These are phyloP conservation scores for Aspergillus puulaauensis DNA, from an alignment of 2,329 filamentous ascomycete genomes.

Conservation along the genomic window DNA sequence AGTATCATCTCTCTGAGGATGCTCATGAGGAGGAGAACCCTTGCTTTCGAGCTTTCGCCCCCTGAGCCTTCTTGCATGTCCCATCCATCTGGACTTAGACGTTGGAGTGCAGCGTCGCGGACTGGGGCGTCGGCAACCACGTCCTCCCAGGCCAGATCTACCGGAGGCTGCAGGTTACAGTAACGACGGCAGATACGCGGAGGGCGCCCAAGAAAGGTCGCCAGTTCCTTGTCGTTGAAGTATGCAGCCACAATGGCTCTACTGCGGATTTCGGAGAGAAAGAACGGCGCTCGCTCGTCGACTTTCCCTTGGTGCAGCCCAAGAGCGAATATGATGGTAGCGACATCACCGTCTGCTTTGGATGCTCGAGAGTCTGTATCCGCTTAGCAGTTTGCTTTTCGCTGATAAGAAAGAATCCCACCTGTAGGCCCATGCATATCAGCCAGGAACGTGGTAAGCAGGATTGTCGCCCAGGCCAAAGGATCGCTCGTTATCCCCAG, in stretches of 20 bases:
- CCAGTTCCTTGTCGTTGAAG: slow-evolving; percentile 45
- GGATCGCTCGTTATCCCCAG: slow-evolving; percentile 19
- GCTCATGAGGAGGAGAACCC: too few species aligned
- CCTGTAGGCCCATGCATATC: slow-evolving; percentile 16
- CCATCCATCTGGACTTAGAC: slow-evolving; percentile 23
- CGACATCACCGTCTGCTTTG: slow-evolving; percentile 45
- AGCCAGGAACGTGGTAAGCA: slow-evolving; percentile 14
- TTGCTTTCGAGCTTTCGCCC: too few species aligned
- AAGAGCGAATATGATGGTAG: slow-evolving; percentile 43
- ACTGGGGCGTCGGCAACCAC: slow-evolving; percentile 11
- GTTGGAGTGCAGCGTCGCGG: slow-evolving; percentile 11
- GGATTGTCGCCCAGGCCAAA: slow-evolving; percentile 15
- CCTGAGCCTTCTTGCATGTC: slow-evolving; percentile 8
- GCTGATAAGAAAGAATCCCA: neutral
- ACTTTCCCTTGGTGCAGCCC: slow-evolving; percentile 42
- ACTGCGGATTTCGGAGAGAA: slow-evolving; percentile 37
- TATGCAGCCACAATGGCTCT: slow-evolving; percentile 41
- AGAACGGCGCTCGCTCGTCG: slow-evolving; percentile 25
- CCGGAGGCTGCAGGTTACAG: slow-evolving; percentile 25
- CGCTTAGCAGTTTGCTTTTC: neutral
- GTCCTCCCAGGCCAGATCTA: slow-evolving; percentile 24
- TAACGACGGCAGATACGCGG: slow-evolving; percentile 42
- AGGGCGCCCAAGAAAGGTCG: slow-evolving; percentile 48
- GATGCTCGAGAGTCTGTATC: slow-evolving; percentile 43
- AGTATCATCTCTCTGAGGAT: too few species aligned